Conservation (phyloP, 2,329 filamentous ascomycete species). For the Basipetospora chlamydospora region DNA sequence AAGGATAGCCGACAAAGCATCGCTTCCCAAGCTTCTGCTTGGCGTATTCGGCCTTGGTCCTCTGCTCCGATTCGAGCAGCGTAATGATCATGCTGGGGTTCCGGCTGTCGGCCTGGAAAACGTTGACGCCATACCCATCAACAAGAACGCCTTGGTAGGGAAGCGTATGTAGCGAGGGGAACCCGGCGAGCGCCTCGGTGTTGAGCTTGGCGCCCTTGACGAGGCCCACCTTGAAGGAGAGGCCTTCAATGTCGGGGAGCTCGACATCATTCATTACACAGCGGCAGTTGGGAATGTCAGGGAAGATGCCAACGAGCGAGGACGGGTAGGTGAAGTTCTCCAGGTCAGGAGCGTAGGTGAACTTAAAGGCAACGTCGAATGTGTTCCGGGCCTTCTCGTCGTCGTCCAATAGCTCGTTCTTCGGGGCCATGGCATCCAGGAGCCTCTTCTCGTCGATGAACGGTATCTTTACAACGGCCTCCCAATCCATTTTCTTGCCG, state of each 20-base stretch:
- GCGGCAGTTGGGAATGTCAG: constrained; percentile 70
- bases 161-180: constrained; percentile 77
- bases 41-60: constrained; percentile 56
- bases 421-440: constrained; percentile 71
- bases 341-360: constrained; percentile 65
- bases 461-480: constrained; percentile 96
- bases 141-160: constrained; percentile 63
- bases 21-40: constrained; percentile 69
- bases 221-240: constrained; percentile 73
- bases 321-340: constrained; percentile 76
- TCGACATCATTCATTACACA: constrained; percentile 97
- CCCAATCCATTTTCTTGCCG: constrained; percentile 99
- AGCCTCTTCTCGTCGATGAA: constrained; percentile 91
- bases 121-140: constrained; percentile 69
- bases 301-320: constrained; percentile 78
- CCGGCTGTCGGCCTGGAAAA: constrained; percentile 89
- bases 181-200: constrained; percentile 73
- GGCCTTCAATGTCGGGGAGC: constrained; percentile 76
- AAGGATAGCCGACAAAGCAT: constrained; percentile 88
- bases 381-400: constrained; percentile 74
- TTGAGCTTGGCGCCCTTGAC: constrained; percentile 75
- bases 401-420: constrained; percentile 60
- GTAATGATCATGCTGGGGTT: constrained; percentile 96
- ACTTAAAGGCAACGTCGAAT: constrained; percentile 87
- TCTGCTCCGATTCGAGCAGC: constrained; percentile 57